Conservation (phyloP, 768 basidiomycete genomes). For the Suillus subaureus region DNA sequence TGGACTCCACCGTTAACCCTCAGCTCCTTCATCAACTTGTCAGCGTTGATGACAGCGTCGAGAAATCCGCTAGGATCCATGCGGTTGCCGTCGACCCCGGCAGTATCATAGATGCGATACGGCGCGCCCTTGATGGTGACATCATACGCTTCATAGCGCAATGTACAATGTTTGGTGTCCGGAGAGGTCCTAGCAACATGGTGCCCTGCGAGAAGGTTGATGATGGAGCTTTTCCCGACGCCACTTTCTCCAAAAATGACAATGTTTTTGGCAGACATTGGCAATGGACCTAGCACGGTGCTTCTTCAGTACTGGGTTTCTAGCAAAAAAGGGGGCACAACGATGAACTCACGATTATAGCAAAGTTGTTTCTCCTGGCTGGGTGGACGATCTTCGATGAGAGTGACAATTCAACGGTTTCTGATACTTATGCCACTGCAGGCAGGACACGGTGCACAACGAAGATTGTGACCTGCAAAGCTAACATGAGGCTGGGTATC, state of each 20-base stretch:
- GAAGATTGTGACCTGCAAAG: no score
- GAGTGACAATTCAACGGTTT: no score
- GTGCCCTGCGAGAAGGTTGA: conserved; percentile 31
- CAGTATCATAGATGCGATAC: conserved; percentile 19
- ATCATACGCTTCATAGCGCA: conserved; percentile 29
- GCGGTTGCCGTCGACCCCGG: neutral
- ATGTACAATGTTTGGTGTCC: conserved; percentile 40
- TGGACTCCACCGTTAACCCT: conserved; percentile 27
- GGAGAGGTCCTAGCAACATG: conserved; percentile 34
- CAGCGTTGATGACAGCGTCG: conserved; percentile 29
- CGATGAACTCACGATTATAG: no score
- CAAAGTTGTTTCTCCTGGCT: no score
- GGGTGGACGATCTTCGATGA: no score
- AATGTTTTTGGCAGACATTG: conserved; percentile 23
- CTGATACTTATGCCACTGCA: no score
- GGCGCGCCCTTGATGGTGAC: conserved; percentile 20
- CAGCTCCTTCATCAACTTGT: conserved; percentile 32
- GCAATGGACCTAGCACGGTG: no score
- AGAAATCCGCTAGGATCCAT: conserved; percentile 17
- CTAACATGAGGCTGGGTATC: no score
- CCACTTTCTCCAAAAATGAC: conserved; percentile 7
- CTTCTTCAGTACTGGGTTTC: no score
- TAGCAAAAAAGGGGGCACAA: no score
- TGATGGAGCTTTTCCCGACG: conserved; percentile 7
- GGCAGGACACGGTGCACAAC: no score